Base-by-base conservation (phyloP, 2,329 filamentous ascomycete species). In the Cytospora piceicola region DNA sequence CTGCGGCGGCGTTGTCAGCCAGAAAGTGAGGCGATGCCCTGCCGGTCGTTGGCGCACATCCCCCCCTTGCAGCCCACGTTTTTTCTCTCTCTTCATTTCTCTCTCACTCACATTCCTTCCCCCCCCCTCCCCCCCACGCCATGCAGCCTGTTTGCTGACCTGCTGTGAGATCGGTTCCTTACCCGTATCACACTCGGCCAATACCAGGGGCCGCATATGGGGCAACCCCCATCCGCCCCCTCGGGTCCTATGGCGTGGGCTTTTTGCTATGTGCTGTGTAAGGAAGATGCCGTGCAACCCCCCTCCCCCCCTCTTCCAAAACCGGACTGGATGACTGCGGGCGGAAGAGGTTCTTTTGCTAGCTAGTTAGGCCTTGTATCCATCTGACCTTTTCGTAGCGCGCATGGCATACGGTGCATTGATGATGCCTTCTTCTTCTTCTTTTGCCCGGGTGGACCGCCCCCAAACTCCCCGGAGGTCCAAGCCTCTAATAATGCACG, bases 31-130 rank as follows among this genome's bases (percentile, higher is more conserved):
- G 56, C 61, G 51, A 61, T 36, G 17, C 42, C 27, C 58, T 29
- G 30, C 58, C 64, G 52, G 58, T 59, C 53, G 42, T 55, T 58
- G 46, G 34, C 58, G 36, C 53, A 5, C 62, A 36, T 24, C 32
- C 61, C 29, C 51, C 36, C 63, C 46, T 17, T 49, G 49, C 63
- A 57, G 63, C 55, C 66, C 66, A 67, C 65, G 65, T 64, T 67
- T 65, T 57, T 46, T 34, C n/a, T 34, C 6, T 14, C 34, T 36
- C 34, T n/a, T n/a, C n/a, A n/a, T n/a, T n/a, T 36, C 12, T 36
- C 34, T 14, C 27, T 29, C 27, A 29, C 27, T 3, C 27, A 29
- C 27, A 29, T 29, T 3, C 27, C 3, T 29, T 29, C 27, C 27
- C 5, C 27, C 55, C 53, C 39, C 27, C n/a, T 22, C 8, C 36